Base-by-base conservation (phyloP, 129 eudicot species). In the Flaveria trinervia region DNA sequence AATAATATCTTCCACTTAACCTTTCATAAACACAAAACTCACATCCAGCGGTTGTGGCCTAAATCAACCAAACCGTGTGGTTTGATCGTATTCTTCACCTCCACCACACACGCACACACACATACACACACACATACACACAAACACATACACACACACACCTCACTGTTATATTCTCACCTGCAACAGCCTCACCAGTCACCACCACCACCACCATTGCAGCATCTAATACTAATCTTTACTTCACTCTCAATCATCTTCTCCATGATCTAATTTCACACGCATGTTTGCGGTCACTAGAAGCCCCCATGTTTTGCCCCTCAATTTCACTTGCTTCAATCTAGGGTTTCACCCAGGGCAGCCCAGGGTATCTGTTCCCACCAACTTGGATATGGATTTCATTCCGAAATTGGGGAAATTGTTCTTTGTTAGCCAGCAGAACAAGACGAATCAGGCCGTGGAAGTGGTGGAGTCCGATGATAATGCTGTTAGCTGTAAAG, bases 261-360 rank as follows among this genome's bases (percentile, higher is more conserved):
- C 20, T 69, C 72, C 70, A 74, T 81, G 79, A 68, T 57, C 80
- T 68, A 3, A 66, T 41, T 43, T 17, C 65, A 22, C 48, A 82
- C 81, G 78, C 78, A 82, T 82, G 85, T 76, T 82, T 64, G 84
- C 49, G 68, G 77, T 76, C 84, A 56, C 76, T 76, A 82, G 74
- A 64, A 76, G 70, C 43, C 76, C 81, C 69, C 85, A 66, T 54
- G 18, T 67, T 59, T 22, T 10, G 14, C 81, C 81, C 78, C 33
- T 76, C 2, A 76, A 65, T 74, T 23, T 55, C 75, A 73, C n/a
- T 68, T 69, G 81, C 68, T 82, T 87, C 55, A 75, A 76, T 62
- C 73, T 79, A 79, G 82, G 82, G 80, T 75, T 84, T 62, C 55
- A 70, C 43, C 36, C 77, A 48, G 39, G 5, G 11, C 65, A 30